Conservation (phyloP, 305 asterid genomes). For the Fraxinus floribunda region DNA sequence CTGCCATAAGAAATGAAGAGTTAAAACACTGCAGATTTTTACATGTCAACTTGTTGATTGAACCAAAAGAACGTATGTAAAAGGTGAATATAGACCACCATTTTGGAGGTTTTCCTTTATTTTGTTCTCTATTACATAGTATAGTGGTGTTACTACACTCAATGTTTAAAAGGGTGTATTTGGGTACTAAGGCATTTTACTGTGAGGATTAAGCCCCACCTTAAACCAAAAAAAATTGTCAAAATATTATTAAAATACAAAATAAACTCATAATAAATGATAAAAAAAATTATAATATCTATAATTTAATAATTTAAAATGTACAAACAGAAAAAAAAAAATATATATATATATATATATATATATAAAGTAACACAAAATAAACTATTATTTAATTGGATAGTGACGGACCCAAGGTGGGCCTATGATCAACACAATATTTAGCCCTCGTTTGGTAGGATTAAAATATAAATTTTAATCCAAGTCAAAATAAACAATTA, state of each 20-base stretch:
- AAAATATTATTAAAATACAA: neutral
- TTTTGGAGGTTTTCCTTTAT: neutral
- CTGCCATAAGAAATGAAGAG: constrained; percentile 42
- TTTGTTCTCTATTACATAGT: neutral
- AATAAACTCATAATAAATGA: neutral
- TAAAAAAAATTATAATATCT: too few relatives aligned
- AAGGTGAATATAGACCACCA: neutral
- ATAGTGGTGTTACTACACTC: neutral
- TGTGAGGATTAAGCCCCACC: neutral
- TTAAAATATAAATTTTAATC: too few relatives aligned
- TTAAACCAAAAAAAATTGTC: too few relatives aligned
- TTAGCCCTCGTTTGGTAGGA: neutral
- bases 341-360: too few relatives aligned
- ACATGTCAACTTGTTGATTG: neutral
- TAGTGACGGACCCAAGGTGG: neutral
- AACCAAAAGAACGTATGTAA: neutral
- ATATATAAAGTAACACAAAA: neutral
- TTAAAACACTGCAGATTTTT: neutral
- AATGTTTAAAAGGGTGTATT: neutral
- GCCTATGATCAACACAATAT: neutral
- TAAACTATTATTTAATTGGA: neutral
- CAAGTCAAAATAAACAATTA: too few relatives aligned
- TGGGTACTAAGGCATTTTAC: neutral
- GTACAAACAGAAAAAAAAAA: neutral
- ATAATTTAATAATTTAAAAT: too few relatives aligned